phyloP scores from a whole-genome alignment of 2,329 filamentous ascomycete genomes.

The Dryadomyces quercivorus region DNA sequence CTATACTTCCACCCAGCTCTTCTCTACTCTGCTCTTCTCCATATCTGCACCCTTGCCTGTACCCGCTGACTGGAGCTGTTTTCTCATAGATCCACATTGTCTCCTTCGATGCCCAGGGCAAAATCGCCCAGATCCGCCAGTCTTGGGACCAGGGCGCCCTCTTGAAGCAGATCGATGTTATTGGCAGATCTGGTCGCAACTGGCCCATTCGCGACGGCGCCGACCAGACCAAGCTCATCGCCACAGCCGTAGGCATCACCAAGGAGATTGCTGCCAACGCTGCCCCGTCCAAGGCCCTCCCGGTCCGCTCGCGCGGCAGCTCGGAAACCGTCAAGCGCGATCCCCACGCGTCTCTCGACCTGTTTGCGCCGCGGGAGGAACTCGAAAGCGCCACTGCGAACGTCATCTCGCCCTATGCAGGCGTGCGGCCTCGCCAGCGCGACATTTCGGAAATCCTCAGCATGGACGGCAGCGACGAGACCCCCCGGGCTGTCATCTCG shows the following conservation, averaged over 20 bases:
- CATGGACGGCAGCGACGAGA: conserved; percentile 29
- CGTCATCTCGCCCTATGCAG: conserved; percentile 51
- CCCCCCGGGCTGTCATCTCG: conserved; percentile 18
- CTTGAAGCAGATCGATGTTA: conserved; percentile 86
- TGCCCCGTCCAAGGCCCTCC: conserved; percentile 19
- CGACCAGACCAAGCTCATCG: conserved; percentile 71
- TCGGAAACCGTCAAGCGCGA: conserved; percentile 46
- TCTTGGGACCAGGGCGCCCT: conserved; percentile 94
- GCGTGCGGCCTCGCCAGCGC: conserved; percentile 50
- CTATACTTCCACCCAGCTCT: too few relatives aligned
- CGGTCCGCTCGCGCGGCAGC: conserved; percentile 35
- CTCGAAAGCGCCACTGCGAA: conserved; percentile 25
- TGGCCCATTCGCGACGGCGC: conserved; percentile 88
- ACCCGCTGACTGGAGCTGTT: background rate
- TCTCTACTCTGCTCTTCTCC: too few relatives aligned
- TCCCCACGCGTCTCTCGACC: conserved; percentile 57
- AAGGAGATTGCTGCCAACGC: conserved; percentile 24
- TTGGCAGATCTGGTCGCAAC: conserved; percentile 78
- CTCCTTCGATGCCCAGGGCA: conserved; percentile 61
- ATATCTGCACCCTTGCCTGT: conserved; percentile 1
- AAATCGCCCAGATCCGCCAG: conserved; percentile 77
- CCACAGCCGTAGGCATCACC: conserved; percentile 45
- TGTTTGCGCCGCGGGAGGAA: conserved; percentile 59
- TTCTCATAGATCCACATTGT: conserved; percentile 67
- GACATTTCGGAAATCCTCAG: conserved; percentile 60